Evolutionary conservation across 331 rosid species (phyloP).

Genomic region (Spiraea crenata): DNA sequence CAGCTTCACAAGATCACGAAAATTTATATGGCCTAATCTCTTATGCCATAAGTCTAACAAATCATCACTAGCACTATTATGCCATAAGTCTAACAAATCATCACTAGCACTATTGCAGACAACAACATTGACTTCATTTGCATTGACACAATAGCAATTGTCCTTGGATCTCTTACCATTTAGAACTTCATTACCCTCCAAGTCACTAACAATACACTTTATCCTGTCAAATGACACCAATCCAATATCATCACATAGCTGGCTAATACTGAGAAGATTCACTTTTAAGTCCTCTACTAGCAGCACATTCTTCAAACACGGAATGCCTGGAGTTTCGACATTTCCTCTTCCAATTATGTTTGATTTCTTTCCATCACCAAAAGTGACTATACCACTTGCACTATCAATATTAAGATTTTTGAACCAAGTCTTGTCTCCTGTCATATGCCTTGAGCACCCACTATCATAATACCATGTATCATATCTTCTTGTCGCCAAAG

Average conservation of each 20-base stretch:
- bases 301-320: background rate
- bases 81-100: too few species aligned
- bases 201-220: background rate
- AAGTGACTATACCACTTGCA: background rate
- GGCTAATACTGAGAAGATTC: background rate
- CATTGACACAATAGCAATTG: background rate
- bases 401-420: rapidly evolving
- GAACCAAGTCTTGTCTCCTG: background rate
- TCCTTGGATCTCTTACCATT: background rate
- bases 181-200: rapidly evolving
- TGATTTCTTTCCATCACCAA: background rate
- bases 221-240: too few species aligned
- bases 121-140: too few species aligned
- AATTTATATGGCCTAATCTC: background rate
- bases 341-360: background rate
- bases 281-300: background rate
- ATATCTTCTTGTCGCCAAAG: background rate
- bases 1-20: background rate
- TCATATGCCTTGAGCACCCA: background rate
- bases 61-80: too few species aligned
- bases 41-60: background rate
- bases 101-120: background rate
- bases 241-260: background rate
- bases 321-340: background rate
- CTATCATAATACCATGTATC: background rate